Percentiles rank a stretch among this genome's conserved stretches.
Conservation (phyloP, 805 yeast genomes). For the Tetrapisispora arboricola region DNA sequence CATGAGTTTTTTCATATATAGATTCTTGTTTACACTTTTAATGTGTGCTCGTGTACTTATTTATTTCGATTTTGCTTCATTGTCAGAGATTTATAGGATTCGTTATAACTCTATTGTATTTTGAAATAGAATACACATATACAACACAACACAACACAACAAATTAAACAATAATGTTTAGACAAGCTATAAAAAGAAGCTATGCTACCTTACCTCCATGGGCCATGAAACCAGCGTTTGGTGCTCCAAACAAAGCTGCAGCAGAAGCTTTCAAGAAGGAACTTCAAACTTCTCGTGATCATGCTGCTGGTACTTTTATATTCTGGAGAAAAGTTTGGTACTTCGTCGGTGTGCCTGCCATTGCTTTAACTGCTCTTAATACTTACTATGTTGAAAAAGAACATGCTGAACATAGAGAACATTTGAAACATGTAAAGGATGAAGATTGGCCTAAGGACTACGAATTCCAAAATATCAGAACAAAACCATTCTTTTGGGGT, state of each 20-base stretch:
- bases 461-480: conserved; percentile 86
- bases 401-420: conserved; percentile 86
- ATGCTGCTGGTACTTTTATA: conserved; percentile 64
- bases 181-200: conserved; percentile 30
- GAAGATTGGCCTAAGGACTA: conserved; percentile 89
- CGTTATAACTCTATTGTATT: no score
- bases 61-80: no score
- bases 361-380: conserved; percentile 65
- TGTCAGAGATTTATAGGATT: no score
- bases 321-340: conserved; percentile 82
- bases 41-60: no score
- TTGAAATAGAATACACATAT: no score
- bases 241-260: conserved; percentile 39
- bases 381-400: conserved; percentile 73
- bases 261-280: conserved; percentile 61
- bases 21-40: no score
- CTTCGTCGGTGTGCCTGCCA: conserved; percentile 74
- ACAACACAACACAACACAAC: neutral
- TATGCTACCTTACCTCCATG: conserved; percentile 32
- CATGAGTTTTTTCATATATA: no score
- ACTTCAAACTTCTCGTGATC: conserved; percentile 58
- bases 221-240: conserved; percentile 40
- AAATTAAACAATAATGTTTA: conserved; percentile 33
- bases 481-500: conserved; percentile 93
- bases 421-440: conserved; percentile 57